A percentile compares a stretch with the other conserved stretches of the same genome.
These are phyloP conservation scores for Yamadazyma friedrichii DNA, from an alignment of 1,139 yeast genomes.

Conservation along the genomic window DNA sequence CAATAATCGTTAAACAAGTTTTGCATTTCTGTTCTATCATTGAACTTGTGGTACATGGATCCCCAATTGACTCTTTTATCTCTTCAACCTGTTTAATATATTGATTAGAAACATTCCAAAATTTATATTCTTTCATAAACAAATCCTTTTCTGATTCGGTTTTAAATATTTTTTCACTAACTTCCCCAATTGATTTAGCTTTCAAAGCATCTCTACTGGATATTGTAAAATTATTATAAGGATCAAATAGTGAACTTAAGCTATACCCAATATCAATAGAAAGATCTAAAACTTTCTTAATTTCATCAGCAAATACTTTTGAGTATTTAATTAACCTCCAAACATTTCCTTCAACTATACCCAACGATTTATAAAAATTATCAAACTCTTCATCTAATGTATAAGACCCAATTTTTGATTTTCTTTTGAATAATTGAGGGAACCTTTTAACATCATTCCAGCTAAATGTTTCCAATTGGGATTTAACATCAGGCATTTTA, in stretches of 20 bases:
- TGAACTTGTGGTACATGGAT: background rate
- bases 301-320: conserved; percentile 13
- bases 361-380: conserved; percentile 14
- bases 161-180: conserved; percentile 4
- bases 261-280: conserved; percentile 19
- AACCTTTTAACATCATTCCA: conserved; percentile 28
- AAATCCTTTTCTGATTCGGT: conserved; percentile 1
- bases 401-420: conserved; percentile 26
- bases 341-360: conserved; percentile 15
- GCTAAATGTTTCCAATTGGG: conserved; percentile 14
- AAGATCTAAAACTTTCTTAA: conserved; percentile 15
- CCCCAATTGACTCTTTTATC: conserved; percentile 3
- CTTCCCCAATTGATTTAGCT: conserved; percentile 6
- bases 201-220: conserved; percentile 12
- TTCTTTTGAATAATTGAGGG: conserved; percentile 34
- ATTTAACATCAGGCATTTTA: background rate
- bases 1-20: conserved; percentile 19
- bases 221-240: conserved; percentile 19
- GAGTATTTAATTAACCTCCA: conserved; percentile 20
- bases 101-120: conserved; percentile 20
- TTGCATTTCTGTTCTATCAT: conserved; percentile 6
- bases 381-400: conserved; percentile 44
- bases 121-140: conserved; percentile 13
- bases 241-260: conserved; percentile 26
- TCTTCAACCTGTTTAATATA: conserved; percentile 17